These are phyloP conservation scores for Nothomitra cinnamomea DNA, from an alignment of 2,329 filamentous ascomycete genomes.

Conservation along the genomic window DNA sequence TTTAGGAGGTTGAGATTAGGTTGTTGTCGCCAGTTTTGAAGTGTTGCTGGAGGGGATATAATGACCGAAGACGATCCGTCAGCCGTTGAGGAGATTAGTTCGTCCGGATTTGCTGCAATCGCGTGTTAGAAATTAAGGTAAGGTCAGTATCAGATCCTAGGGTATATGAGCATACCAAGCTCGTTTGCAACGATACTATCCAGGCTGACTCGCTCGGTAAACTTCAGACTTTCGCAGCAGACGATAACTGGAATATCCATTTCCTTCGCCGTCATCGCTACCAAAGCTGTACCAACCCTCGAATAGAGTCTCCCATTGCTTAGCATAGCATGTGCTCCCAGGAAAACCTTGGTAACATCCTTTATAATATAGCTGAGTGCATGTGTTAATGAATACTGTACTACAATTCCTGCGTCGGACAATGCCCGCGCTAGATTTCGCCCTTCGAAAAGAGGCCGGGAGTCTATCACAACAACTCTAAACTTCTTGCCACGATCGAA, in stretches of 20 bases:
- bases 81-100: constrained; percentile 30
- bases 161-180: constrained; percentile 37
- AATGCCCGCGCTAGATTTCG: constrained; percentile 56
- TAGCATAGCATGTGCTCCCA: constrained; percentile 89
- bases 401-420: constrained; percentile 49
- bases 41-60: neutral
- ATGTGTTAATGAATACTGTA: constrained; percentile 68
- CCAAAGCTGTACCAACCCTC: constrained; percentile 67
- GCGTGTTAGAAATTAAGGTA: neutral
- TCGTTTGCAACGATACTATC: constrained; percentile 94
- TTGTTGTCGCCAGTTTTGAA: constrained; percentile 1
- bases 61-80: constrained; percentile 13
- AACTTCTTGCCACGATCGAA: constrained; percentile 55
- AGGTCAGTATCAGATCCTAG: neutral
- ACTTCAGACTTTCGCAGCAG: constrained; percentile 89
- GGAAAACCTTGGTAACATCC: constrained; percentile 53
- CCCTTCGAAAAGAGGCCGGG: constrained; percentile 51
- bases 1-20: constrained; percentile 41
- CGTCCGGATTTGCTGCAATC: constrained; percentile 36
- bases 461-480: constrained; percentile 71
- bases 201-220: constrained; percentile 73
- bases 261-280: constrained; percentile 68
- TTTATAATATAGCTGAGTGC: constrained; percentile 59
- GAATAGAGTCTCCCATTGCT: constrained; percentile 86
- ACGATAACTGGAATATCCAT: constrained; percentile 68